These are phyloP conservation scores for Escovopsis sp. DNA, from an alignment of 2,329 filamentous ascomycete genomes.

Conservation along the genomic window DNA sequence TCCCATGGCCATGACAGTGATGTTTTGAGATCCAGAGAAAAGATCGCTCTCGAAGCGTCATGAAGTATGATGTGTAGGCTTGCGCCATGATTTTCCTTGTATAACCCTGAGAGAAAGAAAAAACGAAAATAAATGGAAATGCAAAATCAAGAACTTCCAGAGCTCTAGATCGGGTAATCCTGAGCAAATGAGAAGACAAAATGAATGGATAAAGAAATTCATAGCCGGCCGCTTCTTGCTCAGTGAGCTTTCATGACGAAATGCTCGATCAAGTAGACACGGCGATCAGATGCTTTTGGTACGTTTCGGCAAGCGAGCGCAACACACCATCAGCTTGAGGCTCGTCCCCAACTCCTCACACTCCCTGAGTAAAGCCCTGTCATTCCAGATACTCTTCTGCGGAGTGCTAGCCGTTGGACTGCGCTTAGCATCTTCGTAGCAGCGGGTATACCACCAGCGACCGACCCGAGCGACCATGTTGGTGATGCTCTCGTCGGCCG, in stretches of 20 bases:
- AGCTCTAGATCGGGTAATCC: no score
- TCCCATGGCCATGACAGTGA: no score
- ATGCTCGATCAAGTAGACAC: no score
- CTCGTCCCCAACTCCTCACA: conserved; percentile 78
- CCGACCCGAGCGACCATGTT: conserved; percentile 87
- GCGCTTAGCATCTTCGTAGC: conserved; percentile 64
- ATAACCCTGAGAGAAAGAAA: no score
- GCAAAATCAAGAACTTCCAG: no score
- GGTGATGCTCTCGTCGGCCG: conserved; percentile 72
- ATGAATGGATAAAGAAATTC: background rate
- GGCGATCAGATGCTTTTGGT: conserved; percentile 30
- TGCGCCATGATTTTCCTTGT: no score
- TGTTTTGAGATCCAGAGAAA: no score
- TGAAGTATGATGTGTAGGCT: no score
- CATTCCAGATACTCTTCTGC: conserved; percentile 56
- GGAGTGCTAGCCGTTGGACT: conserved; percentile 13
- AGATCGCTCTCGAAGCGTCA: no score
- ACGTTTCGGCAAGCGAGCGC: conserved; percentile 64
- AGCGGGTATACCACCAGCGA: conserved; percentile 90
- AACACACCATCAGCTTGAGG: conserved; percentile 81
- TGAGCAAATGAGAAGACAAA: background rate
- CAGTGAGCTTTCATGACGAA: no score
- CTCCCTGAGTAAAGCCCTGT: conserved; percentile 61
- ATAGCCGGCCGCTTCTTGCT: no score
- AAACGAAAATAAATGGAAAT: no score